Evolutionary conservation across 2,329 filamentous ascomycete species (phyloP).

Genomic region (Trichophyton mentagrophytes): DNA sequence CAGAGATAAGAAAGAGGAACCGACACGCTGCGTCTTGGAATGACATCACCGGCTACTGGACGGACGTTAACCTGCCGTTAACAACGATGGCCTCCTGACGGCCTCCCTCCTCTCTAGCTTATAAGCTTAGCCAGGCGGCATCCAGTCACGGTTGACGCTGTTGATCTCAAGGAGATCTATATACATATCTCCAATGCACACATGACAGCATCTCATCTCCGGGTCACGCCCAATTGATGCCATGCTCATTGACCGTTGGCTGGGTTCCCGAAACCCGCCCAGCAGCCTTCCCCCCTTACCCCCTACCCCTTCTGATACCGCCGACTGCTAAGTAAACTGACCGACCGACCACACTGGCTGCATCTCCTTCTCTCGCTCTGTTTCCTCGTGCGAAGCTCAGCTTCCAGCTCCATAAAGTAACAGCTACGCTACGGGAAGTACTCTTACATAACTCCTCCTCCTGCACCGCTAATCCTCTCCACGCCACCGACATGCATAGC

Average conservation of each 20-base stretch:
- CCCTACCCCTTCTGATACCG: neutral
- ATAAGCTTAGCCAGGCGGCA: neutral
- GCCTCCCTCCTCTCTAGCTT: neutral
- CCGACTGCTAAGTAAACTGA: too few relatives aligned
- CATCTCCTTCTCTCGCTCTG: neutral
- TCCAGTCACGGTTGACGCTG: neutral
- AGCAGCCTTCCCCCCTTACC: too few relatives aligned
- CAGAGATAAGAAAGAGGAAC: neutral
- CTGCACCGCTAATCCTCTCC: neutral
- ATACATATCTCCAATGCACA: neutral
- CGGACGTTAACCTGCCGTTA: neutral
- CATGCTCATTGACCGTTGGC: neutral
- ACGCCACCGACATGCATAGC: slow-evolving; percentile 1
- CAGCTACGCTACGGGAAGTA: too few relatives aligned
- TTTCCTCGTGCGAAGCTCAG: neutral
- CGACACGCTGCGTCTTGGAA: neutral
- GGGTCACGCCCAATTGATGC: neutral
- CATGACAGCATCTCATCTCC: neutral
- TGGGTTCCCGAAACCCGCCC: neutral
- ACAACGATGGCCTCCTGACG: neutral
- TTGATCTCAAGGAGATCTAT: neutral
- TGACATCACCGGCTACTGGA: neutral
- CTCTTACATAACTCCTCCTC: neutral
- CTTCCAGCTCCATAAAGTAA: neutral
- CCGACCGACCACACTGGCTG: too few relatives aligned